Evolutionary conservation across 164 flowering plant species (phyloP).

Genomic region (Pachysandra terminalis): DNA sequence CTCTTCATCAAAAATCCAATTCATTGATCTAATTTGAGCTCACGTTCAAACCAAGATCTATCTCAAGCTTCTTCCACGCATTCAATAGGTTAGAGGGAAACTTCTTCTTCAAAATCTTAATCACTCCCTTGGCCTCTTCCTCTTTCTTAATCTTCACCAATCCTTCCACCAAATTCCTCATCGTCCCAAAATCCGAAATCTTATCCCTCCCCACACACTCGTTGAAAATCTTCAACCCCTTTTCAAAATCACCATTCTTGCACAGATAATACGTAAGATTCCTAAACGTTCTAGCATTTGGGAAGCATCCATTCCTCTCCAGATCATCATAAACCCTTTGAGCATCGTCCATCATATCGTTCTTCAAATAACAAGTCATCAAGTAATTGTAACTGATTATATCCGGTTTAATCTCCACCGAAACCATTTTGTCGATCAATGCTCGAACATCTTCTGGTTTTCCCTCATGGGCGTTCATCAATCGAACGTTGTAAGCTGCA

Average conservation of each 20-base stretch:
- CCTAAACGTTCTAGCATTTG: conserved; percentile 74
- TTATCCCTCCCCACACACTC: conserved; percentile 49
- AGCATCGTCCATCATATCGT: conserved; percentile 66
- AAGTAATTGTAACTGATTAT: conserved; percentile 57
- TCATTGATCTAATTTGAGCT: too few relatives aligned
- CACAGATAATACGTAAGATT: conserved; percentile 46
- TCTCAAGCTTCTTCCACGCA: conserved; percentile 74
- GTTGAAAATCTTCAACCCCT: conserved; percentile 58
- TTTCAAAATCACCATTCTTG: too few relatives aligned
- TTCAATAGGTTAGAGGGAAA: conserved; percentile 55
- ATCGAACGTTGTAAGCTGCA: conserved; percentile 64
- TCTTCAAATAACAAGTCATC: conserved; percentile 51
- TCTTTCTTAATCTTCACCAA: conserved; percentile 45
- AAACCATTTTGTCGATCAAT: conserved; percentile 69
- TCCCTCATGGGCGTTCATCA: conserved; percentile 39
- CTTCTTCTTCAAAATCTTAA: conserved; percentile 54
- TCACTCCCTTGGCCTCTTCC: conserved; percentile 53
- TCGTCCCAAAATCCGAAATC: conserved; percentile 56
- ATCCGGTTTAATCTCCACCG: conserved; percentile 54
- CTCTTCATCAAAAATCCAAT: too few relatives aligned
- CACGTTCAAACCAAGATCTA: conserved; percentile 55
- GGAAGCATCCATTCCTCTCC: conserved; percentile 40
- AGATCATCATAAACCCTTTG: conserved; percentile 52
- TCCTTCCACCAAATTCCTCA: conserved; percentile 61
- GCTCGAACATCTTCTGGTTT: conserved; percentile 43